Evolutionary conservation across 768 basidiomycete species (phyloP).

Genomic region (Gloeopeniophorella convolvens): DNA sequence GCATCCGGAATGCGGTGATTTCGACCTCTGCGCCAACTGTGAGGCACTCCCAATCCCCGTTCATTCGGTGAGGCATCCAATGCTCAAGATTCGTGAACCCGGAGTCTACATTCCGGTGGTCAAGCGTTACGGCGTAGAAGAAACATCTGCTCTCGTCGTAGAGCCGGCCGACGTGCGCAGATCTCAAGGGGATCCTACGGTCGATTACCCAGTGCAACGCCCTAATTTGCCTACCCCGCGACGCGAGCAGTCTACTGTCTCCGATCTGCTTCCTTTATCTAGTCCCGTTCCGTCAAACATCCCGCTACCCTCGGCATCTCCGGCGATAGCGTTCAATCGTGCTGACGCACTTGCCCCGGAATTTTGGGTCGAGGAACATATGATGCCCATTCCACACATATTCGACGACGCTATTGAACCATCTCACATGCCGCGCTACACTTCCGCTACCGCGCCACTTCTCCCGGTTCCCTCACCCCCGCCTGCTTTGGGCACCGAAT

Average conservation of each 20-base stretch:
- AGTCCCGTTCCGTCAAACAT: background rate
- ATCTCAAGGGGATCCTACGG: background rate
- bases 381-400: background rate
- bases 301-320: background rate
- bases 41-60: constrained; percentile 74
- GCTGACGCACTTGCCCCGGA: too few species aligned
- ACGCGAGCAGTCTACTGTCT: background rate
- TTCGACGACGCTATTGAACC: background rate
- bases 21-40: constrained; percentile 73
- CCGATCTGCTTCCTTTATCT: background rate
- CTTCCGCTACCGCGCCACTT: constrained; percentile 2
- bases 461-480: constrained; percentile 17
- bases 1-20: constrained; percentile 71
- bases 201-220: too few species aligned
- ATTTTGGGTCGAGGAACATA: too few species aligned
- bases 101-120: constrained; percentile 43
- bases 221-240: too few species aligned
- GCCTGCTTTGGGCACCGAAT: constrained; percentile 9
- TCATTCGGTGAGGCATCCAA: constrained; percentile 63
- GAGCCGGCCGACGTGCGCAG: background rate
- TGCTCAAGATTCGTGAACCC: constrained; percentile 64
- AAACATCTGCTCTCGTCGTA: background rate
- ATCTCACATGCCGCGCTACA: background rate
- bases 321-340: background rate
- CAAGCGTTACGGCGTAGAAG: constrained; percentile 25